Evolutionary conservation across 169 alveolate genomes (phyloP), one percentile per base, ranked within the genome.

Genomic region (Theileria orientalis): DNA sequence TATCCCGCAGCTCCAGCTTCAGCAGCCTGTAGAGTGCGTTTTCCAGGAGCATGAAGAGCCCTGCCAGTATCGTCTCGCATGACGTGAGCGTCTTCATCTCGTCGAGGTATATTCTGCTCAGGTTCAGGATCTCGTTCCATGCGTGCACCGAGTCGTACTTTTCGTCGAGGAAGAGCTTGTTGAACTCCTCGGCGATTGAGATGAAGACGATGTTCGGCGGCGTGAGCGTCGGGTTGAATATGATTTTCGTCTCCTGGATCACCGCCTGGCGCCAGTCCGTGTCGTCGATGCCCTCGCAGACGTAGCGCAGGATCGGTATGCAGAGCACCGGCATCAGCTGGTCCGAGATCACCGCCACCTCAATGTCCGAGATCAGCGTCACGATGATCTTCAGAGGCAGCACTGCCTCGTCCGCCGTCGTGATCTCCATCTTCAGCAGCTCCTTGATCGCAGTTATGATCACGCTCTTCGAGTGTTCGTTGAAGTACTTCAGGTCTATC

Each of bases 291-390:
- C 69, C 83, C 42, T 52, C 63, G 49, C 84, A 79, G 32, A 79
- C 60, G 59, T 79, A 73, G 71, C 69, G 57, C 54, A 79, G 69
- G 42, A 79, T 79, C 0, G 87, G 87, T 2, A 79, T 60, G 49
- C 84, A 79, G 3, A 79, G 83, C 46, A 25, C 78, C 3, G 87
- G 87, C 87, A 79, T 79, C 27, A 79, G 74, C 27, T 79, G 57
- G 29, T 79, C 77, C 13, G 87, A 35, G 3, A 79, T 52, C 0
- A 80, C 87, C 30, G 67, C 37, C 16, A 79, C 59, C 23, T 79
- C 87, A 11, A 72, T 47, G 59, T 79, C 87, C 1, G 87, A 62
- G 23, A 79, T 72, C 40, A 79, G 61, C 3, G 87, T 62, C 1
- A 79, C 84, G 30, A 79, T 73, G 37, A 79, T 79, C 46, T 79